Base-by-base conservation (phyloP, 2,329 filamentous ascomycete genomes). In the Trichoderma atroviride region DNA sequence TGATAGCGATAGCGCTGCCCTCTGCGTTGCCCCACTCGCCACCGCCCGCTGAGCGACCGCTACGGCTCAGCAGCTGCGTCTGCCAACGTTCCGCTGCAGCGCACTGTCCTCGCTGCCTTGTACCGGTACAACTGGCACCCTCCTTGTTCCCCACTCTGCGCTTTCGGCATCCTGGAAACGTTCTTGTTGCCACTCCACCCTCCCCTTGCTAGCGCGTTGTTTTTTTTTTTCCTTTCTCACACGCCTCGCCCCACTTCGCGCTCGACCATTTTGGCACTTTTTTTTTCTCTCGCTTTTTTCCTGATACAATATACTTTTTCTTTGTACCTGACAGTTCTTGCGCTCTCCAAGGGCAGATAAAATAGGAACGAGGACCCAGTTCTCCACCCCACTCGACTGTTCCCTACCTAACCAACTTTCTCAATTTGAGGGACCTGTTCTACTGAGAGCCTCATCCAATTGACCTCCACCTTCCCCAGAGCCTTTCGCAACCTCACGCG, bases 321-420 rank as follows among this genome's bases (percentile, higher is more conserved):
- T 52, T 72, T 71, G 70, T 74, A 71, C 74, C 73, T 74, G 72
- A 70, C 72, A 70, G 64, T 68, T 55, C 53, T 56, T 57, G 57
- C 70, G n/a, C 35, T 58, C 63, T 58, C 65, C 71, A 67, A 64
- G 68, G 70, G 63, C 70, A 79, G 77, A 72, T 72, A 79, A 81
- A 81, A 81, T 81, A 81, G 78, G 76, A 78, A 77, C 77, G 74
- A 80, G 80, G 79, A 77, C 80, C 80, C 78, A 76, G 81, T 82
- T 81, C 81, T 82, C 82, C 83, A 81, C 79, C 78, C 82, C 83
- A 81, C 79, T 78, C 77, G 80, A 80, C 78, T 79, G 80, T 82
- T 79, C 81, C 61, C 61, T 64, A 55, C 81, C 81, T 80, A 79
- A 81, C 79, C 80, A 82, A 29, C 69, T 69, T 68, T 69, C 50